These are phyloP conservation scores for Cladophialophora carrionii DNA, from an alignment of 2,329 filamentous ascomycete genomes.

Conservation along the genomic window DNA sequence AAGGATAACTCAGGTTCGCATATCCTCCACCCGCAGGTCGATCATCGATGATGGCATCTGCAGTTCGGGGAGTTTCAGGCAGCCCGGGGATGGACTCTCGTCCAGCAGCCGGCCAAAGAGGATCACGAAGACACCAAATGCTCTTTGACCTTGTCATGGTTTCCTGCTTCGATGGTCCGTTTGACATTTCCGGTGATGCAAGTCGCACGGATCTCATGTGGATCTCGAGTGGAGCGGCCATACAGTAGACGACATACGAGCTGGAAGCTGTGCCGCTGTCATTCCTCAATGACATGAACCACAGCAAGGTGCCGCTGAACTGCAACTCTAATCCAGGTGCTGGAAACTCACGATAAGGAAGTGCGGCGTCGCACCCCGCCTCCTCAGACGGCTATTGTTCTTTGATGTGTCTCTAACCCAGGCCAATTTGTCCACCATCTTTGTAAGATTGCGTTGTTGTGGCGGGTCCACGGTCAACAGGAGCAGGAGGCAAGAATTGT, in stretches of 20 bases:
- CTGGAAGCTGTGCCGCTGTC: no score
- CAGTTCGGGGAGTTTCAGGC: background rate
- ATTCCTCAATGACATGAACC: no score
- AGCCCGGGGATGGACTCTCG: background rate
- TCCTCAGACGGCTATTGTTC: background rate
- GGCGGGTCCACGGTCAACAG: no score
- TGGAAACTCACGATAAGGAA: background rate
- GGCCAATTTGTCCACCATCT: background rate
- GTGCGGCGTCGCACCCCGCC: background rate
- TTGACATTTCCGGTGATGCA: background rate
- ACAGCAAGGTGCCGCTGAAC: no score
- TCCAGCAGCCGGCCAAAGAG: background rate
- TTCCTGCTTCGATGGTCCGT: background rate
- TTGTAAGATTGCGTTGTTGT: background rate
- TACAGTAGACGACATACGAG: no score
- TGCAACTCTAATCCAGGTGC: background rate
- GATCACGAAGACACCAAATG: background rate
- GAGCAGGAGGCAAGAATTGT: background rate
- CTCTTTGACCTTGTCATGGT: background rate
- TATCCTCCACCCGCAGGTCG: background rate
- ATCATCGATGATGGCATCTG: background rate
- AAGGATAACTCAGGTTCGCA: background rate
- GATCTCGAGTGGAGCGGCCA: background rate
- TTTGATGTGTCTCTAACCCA: background rate
- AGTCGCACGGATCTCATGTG: background rate